A percentile compares a stretch with the other conserved stretches of the same genome.
phyloP scores from a whole-genome alignment of 176 grass and related monocot genomes.

The Poa pratensis region DNA sequence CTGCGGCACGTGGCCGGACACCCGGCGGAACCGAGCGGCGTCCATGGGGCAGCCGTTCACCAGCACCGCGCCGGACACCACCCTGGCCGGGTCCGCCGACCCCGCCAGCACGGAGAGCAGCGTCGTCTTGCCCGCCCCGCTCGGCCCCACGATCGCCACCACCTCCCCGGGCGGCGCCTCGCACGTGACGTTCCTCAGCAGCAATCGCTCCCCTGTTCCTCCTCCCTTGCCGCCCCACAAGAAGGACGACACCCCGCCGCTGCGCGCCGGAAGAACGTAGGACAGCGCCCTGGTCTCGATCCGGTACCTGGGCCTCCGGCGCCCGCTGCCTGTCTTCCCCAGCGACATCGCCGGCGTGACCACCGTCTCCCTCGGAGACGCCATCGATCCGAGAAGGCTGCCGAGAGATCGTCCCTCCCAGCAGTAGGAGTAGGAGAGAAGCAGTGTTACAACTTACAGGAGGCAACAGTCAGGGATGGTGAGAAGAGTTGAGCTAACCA shows the following conservation, averaged over 20 bases:
- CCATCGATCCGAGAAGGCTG: conserved; percentile 21
- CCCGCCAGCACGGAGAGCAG: conserved; percentile 86
- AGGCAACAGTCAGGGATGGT: background rate
- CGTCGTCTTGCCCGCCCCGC: conserved; percentile 90
- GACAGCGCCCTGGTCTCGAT: conserved; percentile 75
- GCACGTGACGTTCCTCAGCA: conserved; percentile 74
- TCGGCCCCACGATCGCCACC: conserved; percentile 84
- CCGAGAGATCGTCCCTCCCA: background rate
- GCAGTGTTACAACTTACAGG: conserved; percentile 23
- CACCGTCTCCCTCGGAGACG: conserved; percentile 58
- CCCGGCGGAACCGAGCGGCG: conserved; percentile 66
- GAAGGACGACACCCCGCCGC: background rate
- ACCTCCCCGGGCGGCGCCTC: conserved; percentile 69
- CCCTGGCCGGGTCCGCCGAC: conserved; percentile 50
- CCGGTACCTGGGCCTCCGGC: conserved; percentile 54
- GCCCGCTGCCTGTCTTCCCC: conserved; percentile 14
- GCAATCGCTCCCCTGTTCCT: background rate
- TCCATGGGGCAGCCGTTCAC: conserved; percentile 74
- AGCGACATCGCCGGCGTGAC: conserved; percentile 32
- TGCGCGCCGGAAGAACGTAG: conserved; percentile 49
- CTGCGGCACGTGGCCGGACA: conserved; percentile 89
- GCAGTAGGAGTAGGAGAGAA: conserved; percentile 23
- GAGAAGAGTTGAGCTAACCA: conserved; percentile 70
- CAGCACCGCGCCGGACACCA: conserved; percentile 60
- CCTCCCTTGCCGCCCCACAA: background rate